These are phyloP conservation scores for Saccharum spontaneum DNA, from an alignment of 176 grass and related monocot species.

Conservation along the genomic window DNA sequence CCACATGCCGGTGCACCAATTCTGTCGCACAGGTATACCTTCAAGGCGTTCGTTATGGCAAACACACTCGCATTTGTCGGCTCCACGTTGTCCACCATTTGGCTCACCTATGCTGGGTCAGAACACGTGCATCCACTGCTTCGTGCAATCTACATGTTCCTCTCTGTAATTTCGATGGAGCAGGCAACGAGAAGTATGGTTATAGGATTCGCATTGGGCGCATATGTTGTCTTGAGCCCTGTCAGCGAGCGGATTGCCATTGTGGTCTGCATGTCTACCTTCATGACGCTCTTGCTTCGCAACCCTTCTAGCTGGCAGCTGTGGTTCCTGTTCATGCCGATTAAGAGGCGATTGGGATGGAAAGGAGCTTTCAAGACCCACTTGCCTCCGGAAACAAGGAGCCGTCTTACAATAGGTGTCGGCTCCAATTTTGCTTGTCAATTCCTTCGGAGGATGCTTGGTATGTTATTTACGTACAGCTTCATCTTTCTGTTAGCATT, in stretches of 20 bases:
- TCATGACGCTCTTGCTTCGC: conserved; percentile 49
- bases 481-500: conserved; percentile 59
- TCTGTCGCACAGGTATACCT: conserved; percentile 52
- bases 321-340: conserved; percentile 53
- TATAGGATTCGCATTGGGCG: conserved; percentile 51
- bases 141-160: conserved; percentile 51
- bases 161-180: conserved; percentile 60
- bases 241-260: conserved; percentile 37
- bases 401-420: conserved; percentile 48
- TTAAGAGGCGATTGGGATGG: conserved; percentile 61
- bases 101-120: conserved; percentile 55
- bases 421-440: conserved; percentile 52
- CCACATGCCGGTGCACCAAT: conserved; percentile 48
- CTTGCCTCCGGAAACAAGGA: conserved; percentile 49
- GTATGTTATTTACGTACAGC: conserved; percentile 52
- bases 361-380: conserved; percentile 57
- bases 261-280: conserved; percentile 44
- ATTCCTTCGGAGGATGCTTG: conserved; percentile 48
- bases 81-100: conserved; percentile 51
- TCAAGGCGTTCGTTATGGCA: conserved; percentile 67
- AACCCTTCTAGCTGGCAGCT: conserved; percentile 62
- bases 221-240: conserved; percentile 57
- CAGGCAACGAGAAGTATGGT: conserved; percentile 61
- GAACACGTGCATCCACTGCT: conserved; percentile 42
- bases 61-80: conserved; percentile 57